Conservation (phyloP, 2,329 filamentous ascomycete species). For the Thermothelomyces thermophilus region DNA sequence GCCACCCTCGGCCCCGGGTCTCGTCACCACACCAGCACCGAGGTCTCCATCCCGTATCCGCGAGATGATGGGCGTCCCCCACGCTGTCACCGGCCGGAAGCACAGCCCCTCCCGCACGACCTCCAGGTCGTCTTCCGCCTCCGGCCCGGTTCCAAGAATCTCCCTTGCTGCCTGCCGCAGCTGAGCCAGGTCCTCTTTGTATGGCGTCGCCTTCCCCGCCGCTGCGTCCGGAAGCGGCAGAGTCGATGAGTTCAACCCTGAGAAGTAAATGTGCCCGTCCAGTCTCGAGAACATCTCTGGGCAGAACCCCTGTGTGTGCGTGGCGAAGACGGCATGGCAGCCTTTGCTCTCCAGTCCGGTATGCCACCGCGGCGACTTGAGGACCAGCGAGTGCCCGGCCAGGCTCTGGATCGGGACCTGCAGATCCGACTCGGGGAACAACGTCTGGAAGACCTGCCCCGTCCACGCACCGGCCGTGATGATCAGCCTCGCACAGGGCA, state of each 20-base stretch:
- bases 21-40: slow-evolving; percentile 40
- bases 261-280: slow-evolving; percentile 65
- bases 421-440: slow-evolving; percentile 53
- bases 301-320: slow-evolving; percentile 50
- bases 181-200: slow-evolving; percentile 40
- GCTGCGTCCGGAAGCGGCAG: slow-evolving; percentile 54
- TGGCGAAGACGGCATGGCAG: slow-evolving; percentile 65
- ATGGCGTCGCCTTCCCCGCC: slow-evolving; percentile 42
- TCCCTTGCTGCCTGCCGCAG: slow-evolving; percentile 43
- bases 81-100: slow-evolving; percentile 62
- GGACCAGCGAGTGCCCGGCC: slow-evolving; percentile 65
- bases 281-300: slow-evolving; percentile 65
- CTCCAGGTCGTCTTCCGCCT: slow-evolving; percentile 47
- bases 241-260: slow-evolving; percentile 58
- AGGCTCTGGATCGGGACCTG: slow-evolving; percentile 54
- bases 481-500: slow-evolving; percentile 60
- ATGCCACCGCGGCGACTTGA: slow-evolving; percentile 53
- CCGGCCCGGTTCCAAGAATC: slow-evolving; percentile 35
- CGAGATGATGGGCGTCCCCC: slow-evolving; percentile 57
- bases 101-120: slow-evolving; percentile 61
- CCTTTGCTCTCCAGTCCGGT: slow-evolving; percentile 36
- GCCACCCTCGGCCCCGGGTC: slow-evolving; percentile 44
- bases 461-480: slow-evolving; percentile 69
- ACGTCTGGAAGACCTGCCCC: slow-evolving; percentile 51
- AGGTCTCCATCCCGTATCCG: slow-evolving; percentile 51